Conservation (phyloP, 768 basidiomycete species). For the Galerina sulciceps region DNA sequence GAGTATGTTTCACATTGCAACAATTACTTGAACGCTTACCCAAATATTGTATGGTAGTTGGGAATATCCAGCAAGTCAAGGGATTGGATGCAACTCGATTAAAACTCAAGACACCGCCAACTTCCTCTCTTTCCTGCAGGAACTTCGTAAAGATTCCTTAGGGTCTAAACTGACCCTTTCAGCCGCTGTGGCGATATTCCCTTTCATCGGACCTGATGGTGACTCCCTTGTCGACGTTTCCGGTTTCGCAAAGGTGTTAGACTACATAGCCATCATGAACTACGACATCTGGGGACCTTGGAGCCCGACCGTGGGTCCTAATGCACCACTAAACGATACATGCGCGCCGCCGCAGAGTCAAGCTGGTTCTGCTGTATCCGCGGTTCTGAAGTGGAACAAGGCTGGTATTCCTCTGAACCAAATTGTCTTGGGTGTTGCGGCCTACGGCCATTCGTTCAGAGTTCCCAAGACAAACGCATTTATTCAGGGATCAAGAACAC, state of each 20-base stretch:
- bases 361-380: conserved; percentile 75
- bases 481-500: conserved; percentile 34
- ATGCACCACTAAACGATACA: conserved; percentile 83
- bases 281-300: conserved; percentile 73
- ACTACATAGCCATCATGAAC: conserved; percentile 63
- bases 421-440: conserved; percentile 82
- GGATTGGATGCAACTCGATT: conserved; percentile 74
- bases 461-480: conserved; percentile 54
- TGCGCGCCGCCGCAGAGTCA: conserved; percentile 67
- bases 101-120: conserved; percentile 71
- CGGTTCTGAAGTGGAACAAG: conserved; percentile 69
- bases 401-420: conserved; percentile 75
- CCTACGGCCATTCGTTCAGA: conserved; percentile 81
- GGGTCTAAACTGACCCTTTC: conserved; percentile 62
- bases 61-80: conserved; percentile 81
- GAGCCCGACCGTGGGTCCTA: conserved; percentile 75
- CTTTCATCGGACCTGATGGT: conserved; percentile 51
- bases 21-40: not conserved
- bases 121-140: conserved; percentile 78
- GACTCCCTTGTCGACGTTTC: conserved; percentile 68
- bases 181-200: conserved; percentile 43
- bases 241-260: conserved; percentile 70
- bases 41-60: conserved; percentile 51
- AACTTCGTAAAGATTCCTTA: conserved; percentile 62
- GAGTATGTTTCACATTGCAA: conserved; percentile 39